Evolutionary conservation across 768 basidiomycete species (phyloP), one percentile per base, ranked within the genome.

Genomic region (Mrakia frigida): DNA sequence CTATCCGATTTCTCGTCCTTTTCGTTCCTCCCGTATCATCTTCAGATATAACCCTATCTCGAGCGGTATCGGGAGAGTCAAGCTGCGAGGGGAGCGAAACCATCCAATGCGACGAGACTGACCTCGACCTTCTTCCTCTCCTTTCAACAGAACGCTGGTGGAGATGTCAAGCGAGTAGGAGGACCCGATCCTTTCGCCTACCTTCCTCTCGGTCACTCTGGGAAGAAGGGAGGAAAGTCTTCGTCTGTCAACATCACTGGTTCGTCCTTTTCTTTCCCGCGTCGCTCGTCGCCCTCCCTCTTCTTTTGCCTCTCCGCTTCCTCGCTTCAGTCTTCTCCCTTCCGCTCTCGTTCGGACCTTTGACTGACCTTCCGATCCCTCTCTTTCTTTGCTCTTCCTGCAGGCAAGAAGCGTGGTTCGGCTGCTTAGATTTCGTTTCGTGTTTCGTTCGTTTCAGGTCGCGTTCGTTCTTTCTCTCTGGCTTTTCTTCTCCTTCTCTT

Each of bases 111-210:
- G 46, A 50, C 46, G 16, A 18, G 46, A 69, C 52, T 41, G 31
- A 50, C 67, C 14, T 37, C 33, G 33, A 37, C 72, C 43, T 78
- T 35, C 35, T 39, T 43, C 52, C 25, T 60, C 65, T 80, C 53
- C 80, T 73, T 67, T 79, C 65, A 73, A 18, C 83, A 98, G 96
- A 92, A 90, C 85, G 97, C 95, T 33, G 92, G 92, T 43, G 97
- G 97, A 11, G 97, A 98, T 82, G 86, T 97, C 82, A 95, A 93
- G 84, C 92, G 89, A 82, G 88, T 88, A 59, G 90, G 91, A 23
- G 83, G 93, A 73, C 82, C 83, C n/a, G 94, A 97, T 82, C 97
- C 97, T 6, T 98, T 93, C 82, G 93, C 93, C 25, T 99, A 98
- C 83, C 82, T 99, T 46, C 86, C 93, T 10, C 85, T 99, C 73